A percentile compares a stretch with the other conserved stretches of the same genome.
These are phyloP conservation scores for Aspergillus eucalypticola DNA, from an alignment of 2,329 filamentous ascomycete genomes.

Conservation along the genomic window DNA sequence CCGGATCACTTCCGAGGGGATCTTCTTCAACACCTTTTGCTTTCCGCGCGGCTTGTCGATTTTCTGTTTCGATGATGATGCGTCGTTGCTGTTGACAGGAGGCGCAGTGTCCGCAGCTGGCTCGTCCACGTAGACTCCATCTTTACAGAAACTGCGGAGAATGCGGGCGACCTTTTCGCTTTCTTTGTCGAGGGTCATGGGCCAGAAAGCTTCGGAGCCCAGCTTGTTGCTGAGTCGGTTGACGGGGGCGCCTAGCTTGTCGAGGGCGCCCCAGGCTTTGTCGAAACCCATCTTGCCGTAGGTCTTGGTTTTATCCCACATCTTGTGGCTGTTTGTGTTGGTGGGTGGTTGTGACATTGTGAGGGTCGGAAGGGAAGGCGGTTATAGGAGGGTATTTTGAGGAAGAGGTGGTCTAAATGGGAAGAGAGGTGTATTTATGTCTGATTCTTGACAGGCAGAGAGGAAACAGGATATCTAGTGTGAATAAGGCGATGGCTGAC, in stretches of 20 bases:
- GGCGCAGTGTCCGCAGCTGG: slow-evolving; percentile 44
- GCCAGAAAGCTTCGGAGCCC: slow-evolving; percentile 80
- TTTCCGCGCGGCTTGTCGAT: slow-evolving; percentile 57
- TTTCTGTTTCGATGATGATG: slow-evolving; percentile 34
- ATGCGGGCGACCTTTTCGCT: slow-evolving; percentile 89
- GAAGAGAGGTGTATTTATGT: background rate
- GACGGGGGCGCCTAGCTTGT: slow-evolving; percentile 71
- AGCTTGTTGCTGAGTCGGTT: slow-evolving; percentile 80
- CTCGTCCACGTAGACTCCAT: slow-evolving; percentile 67
- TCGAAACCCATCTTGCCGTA: slow-evolving; percentile 67
- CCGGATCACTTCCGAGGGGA: slow-evolving; percentile 78
- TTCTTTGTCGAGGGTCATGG: slow-evolving; percentile 80
- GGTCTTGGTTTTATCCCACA: slow-evolving; percentile 41
- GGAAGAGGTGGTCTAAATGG: no score
- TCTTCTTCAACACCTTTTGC: slow-evolving; percentile 72
- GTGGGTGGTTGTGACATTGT: slow-evolving; percentile 7
- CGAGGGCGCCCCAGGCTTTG: slow-evolving; percentile 66
- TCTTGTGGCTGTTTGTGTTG: background rate
- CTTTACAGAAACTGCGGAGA: slow-evolving; percentile 82
- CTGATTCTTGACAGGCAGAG: background rate
- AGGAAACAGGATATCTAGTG: no score
- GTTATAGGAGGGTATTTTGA: background rate
- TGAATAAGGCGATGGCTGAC: no score
- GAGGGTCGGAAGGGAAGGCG: background rate
- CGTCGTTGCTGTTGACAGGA: slow-evolving; percentile 14